Conservation (phyloP, 164 flowering plant species). For the Tinospora cordifolia region DNA sequence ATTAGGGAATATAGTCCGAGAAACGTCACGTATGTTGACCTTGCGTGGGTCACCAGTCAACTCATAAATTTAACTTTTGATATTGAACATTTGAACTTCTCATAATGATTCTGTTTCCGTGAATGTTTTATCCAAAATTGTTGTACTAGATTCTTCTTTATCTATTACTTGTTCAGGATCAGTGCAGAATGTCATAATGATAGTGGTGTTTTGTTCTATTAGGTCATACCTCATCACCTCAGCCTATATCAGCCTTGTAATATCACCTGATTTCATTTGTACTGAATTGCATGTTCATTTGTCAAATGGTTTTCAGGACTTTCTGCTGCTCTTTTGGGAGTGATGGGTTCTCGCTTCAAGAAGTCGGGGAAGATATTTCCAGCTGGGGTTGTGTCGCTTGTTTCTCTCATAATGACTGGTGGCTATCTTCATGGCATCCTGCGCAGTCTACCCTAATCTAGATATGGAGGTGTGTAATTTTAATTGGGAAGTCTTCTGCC, state of each 20-base stretch:
- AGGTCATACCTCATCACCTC: background rate
- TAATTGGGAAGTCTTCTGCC: no score
- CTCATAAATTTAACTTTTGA: no score
- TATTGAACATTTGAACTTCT: no score
- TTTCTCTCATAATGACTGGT: conserved; percentile 80
- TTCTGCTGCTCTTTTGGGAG: conserved; percentile 65
- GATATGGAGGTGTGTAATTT: background rate
- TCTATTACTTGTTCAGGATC: background rate
- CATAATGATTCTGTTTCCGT: background rate
- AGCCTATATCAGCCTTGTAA: background rate
- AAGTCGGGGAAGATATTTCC: conserved; percentile 82
- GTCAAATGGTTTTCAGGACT: conserved; percentile 31
- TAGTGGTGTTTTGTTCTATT: background rate
- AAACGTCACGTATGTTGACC: no score
- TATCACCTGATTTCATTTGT: no score
- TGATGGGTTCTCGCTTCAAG: conserved; percentile 83
- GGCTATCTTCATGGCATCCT: conserved; percentile 85
- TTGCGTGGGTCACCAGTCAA: no score
- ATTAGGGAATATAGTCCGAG: no score
- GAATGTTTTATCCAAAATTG: background rate
- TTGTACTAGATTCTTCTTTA: background rate
- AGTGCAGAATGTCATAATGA: background rate
- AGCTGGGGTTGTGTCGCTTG: conserved; percentile 78
- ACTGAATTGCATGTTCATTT: no score
- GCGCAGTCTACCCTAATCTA: conserved; percentile 39